phyloP scores from a whole-genome alignment of 2,329 filamentous ascomycete species.

The Phyllosticta paracitricarpa region DNA sequence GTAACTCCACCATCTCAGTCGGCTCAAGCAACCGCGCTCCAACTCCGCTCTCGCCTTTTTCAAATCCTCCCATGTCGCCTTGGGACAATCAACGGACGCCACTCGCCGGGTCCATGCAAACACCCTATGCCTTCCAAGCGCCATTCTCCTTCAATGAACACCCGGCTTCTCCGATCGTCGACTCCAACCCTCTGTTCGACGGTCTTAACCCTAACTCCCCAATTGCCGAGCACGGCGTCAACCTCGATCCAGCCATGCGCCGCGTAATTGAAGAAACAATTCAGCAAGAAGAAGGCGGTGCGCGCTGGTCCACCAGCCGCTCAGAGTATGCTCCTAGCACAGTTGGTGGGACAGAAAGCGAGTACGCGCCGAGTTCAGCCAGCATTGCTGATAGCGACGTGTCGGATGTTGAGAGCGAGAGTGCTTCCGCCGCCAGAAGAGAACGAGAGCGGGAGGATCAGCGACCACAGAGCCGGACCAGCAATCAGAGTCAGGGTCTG shows the following conservation, averaged over 20 bases:
- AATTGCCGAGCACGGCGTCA: neutral
- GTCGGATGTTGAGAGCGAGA: neutral
- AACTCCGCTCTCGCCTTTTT: conserved; percentile 5
- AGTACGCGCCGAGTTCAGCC: conserved; percentile 5
- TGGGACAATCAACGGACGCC: neutral
- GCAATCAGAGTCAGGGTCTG: conserved; percentile 1
- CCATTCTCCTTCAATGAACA: neutral
- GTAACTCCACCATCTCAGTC: conserved; percentile 8
- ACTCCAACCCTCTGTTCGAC: neutral
- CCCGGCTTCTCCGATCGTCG: neutral
- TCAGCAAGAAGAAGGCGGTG: conserved; percentile 4
- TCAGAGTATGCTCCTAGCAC: conserved; percentile 8
- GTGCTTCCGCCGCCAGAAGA: neutral
- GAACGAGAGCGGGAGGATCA: neutral
- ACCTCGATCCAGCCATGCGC: conserved; percentile 3
- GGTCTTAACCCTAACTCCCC: conserved; percentile 1
- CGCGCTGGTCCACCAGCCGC: conserved; percentile 8
- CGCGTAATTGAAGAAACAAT: conserved; percentile 3
- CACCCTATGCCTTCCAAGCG: neutral
- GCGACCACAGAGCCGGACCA: neutral
- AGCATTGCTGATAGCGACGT: conserved; percentile 4
- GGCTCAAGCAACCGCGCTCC: conserved; percentile 5
- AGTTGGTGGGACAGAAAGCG: conserved; percentile 6
- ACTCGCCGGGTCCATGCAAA: neutral
- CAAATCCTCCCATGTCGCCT: neutral